These are phyloP conservation scores for Chlamydomonas sp. DNA, from an alignment of 139 green algal species.

Conservation along the genomic window DNA sequence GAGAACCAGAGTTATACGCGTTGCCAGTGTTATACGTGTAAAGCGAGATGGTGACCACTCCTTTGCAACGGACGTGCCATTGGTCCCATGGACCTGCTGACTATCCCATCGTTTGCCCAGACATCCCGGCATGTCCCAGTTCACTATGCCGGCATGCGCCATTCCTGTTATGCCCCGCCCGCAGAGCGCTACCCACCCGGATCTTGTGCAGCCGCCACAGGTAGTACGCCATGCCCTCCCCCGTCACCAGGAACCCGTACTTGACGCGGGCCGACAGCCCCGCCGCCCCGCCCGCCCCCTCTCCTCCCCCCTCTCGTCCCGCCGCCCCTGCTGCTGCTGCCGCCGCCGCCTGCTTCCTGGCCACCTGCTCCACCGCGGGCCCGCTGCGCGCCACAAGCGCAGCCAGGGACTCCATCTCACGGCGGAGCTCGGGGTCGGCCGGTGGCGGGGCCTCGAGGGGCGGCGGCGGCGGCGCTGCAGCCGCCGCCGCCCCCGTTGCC, in stretches of 20 bases:
- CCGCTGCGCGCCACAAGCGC: conserved; percentile 88
- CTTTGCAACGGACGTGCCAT: too few species aligned
- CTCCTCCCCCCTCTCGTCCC: neutral
- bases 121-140: too few species aligned
- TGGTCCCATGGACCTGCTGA: too few species aligned
- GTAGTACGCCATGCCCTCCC: conserved; percentile 83
- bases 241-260: conserved; percentile 55
- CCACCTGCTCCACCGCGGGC: conserved; percentile 83
- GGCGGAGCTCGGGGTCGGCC: conserved; percentile 52
- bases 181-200: neutral
- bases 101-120: too few species aligned
- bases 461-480: conserved; percentile 20
- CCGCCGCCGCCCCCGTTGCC: neutral
- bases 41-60: too few species aligned
- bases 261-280: conserved; percentile 17
- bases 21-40: too few species aligned
- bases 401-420: conserved; percentile 78
- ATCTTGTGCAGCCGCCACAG: conserved; percentile 66
- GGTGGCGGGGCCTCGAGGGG: conserved; percentile 57
- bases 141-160: too few species aligned
- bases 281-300: neutral
- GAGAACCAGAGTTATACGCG: too few species aligned
- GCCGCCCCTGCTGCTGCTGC: conserved; percentile 4
- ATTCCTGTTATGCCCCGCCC: too few species aligned
- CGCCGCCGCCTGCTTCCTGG: conserved; percentile 65